phyloP scores from a whole-genome alignment of 2,329 filamentous ascomycete species.

The Microdochium bolleyi region DNA sequence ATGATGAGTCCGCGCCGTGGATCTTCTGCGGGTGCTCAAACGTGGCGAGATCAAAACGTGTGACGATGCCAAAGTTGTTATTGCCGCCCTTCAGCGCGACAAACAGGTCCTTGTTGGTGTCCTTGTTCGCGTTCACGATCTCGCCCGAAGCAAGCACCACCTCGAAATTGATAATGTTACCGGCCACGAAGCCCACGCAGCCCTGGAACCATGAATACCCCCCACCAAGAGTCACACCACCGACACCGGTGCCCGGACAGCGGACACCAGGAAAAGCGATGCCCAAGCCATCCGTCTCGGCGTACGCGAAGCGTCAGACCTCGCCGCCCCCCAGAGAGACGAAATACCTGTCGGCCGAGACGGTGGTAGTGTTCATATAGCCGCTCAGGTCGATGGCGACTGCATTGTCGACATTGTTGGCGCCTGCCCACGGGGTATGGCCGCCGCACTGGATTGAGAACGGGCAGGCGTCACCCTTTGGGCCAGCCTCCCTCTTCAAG shows the following conservation, averaged over 20 bases:
- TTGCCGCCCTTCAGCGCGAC: slow-evolving; percentile 33
- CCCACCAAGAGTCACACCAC: slow-evolving; percentile 8
- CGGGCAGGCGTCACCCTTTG: slow-evolving; percentile 7
- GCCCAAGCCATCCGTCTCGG: neutral
- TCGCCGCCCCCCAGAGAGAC: neutral
- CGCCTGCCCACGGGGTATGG: slow-evolving; percentile 7
- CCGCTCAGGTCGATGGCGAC: slow-evolving; percentile 20
- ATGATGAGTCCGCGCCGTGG: slow-evolving; percentile 30
- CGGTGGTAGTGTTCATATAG: slow-evolving; percentile 9
- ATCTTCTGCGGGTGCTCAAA: slow-evolving; percentile 2
- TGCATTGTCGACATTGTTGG: slow-evolving; percentile 14
- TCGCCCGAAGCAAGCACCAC: slow-evolving; percentile 25
- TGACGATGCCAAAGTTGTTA: slow-evolving; percentile 20
- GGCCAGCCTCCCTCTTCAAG: slow-evolving; percentile 1
- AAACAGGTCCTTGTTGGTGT: slow-evolving; percentile 28
- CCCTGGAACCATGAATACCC: slow-evolving; percentile 7
- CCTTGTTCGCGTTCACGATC: slow-evolving; percentile 25
- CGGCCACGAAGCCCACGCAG: slow-evolving; percentile 24
- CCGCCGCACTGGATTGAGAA: slow-evolving; percentile 20
- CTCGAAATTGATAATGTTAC: slow-evolving; percentile 23
- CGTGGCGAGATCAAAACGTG: slow-evolving; percentile 17
- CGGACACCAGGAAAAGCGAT: neutral
- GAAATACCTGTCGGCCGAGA: slow-evolving; percentile 1
- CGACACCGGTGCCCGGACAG: slow-evolving; percentile 8
- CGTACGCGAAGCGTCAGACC: neutral